phyloP scores from a whole-genome alignment of 1,284 basidiomycete species.

The Malassezia arunalokei region DNA sequence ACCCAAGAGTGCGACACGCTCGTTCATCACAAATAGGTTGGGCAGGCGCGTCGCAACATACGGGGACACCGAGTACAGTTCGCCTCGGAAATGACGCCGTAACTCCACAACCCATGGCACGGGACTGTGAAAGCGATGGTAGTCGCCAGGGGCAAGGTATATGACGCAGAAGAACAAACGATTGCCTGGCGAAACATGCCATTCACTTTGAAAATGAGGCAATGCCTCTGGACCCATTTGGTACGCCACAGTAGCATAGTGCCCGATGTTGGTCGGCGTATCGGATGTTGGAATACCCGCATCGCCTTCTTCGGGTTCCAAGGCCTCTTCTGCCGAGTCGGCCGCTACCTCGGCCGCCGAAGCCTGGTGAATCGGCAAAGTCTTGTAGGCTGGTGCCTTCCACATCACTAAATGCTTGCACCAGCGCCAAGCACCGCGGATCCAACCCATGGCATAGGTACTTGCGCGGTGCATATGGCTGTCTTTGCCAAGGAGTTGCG shows the following conservation, averaged over 20 bases:
- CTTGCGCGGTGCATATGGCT: conserved; percentile 13
- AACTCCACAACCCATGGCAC: conserved; percentile 95
- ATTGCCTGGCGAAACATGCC: conserved; percentile 52
- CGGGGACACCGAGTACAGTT: conserved; percentile 90
- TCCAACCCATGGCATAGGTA: conserved; percentile 17
- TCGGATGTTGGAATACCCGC: conserved; percentile 42
- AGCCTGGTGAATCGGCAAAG: conserved; percentile 8
- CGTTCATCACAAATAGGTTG: conserved; percentile 92
- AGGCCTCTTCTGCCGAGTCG: conserved; percentile 1
- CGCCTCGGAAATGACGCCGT: conserved; percentile 86
- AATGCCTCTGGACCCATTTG: conserved; percentile 39
- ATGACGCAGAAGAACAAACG: conserved; percentile 84
- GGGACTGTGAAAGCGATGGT: conserved; percentile 93
- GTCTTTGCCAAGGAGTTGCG: conserved; percentile 53
- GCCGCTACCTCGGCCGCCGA: conserved; percentile 14
- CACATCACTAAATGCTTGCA: conserved; percentile 10
- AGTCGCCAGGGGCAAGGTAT: conserved; percentile 96
- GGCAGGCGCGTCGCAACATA: conserved; percentile 84
- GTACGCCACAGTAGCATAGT: conserved; percentile 42
- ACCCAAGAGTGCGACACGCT: conserved; percentile 90
- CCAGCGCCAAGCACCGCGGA: conserved; percentile 15
- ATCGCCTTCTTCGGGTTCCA: conserved; percentile 27
- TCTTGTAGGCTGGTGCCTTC: not conserved
- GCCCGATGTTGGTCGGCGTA: conserved; percentile 39
- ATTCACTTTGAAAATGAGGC: conserved; percentile 23